These are phyloP conservation scores for Acrocalymma vagum DNA, from an alignment of 2,329 filamentous ascomycete species.

Conservation along the genomic window DNA sequence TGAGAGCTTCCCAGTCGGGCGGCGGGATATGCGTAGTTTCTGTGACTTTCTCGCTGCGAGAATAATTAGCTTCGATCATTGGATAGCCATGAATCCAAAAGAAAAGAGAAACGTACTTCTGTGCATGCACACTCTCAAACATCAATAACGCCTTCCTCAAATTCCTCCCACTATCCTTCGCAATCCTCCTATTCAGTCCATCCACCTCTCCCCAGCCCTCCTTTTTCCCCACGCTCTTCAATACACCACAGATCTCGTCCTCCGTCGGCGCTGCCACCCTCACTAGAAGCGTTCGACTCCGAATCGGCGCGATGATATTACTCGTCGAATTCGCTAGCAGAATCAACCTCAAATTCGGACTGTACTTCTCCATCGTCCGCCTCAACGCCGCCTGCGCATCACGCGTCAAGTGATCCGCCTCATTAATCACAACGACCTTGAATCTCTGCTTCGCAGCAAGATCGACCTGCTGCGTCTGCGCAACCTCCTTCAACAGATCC, in stretches of 20 bases:
- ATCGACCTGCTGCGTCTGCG: constrained; percentile 99
- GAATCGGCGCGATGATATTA: constrained; percentile 98
- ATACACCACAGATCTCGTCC: constrained; percentile 80
- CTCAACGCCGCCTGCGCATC: constrained; percentile 95
- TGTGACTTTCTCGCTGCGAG: constrained; percentile 89
- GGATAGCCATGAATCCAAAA: constrained; percentile 12
- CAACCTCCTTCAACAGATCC: constrained; percentile 95
- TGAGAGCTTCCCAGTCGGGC: constrained; percentile 95
- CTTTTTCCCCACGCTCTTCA: constrained; percentile 75
- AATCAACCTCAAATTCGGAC: constrained; percentile 90
- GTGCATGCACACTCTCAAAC: constrained; percentile 96
- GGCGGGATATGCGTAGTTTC: constrained; percentile 90
- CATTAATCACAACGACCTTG: constrained; percentile 99
- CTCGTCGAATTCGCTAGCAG: constrained; percentile 94
- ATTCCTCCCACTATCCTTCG: constrained; percentile 89
- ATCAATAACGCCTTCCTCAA: constrained; percentile 89
- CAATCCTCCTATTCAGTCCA: constrained; percentile 83
- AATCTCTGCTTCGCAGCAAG: constrained; percentile 88
- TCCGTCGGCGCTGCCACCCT: constrained; percentile 90
- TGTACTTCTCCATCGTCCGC: constrained; percentile 99
- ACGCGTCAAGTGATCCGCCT: constrained; percentile 91
- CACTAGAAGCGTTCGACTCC: constrained; percentile 88
- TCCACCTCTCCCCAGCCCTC: constrained; percentile 84
- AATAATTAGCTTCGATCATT: no score
- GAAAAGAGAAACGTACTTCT: constrained; percentile 73